Base-by-base conservation (phyloP, 1,284 basidiomycete genomes). In the Sporisorium sorghi region DNA sequence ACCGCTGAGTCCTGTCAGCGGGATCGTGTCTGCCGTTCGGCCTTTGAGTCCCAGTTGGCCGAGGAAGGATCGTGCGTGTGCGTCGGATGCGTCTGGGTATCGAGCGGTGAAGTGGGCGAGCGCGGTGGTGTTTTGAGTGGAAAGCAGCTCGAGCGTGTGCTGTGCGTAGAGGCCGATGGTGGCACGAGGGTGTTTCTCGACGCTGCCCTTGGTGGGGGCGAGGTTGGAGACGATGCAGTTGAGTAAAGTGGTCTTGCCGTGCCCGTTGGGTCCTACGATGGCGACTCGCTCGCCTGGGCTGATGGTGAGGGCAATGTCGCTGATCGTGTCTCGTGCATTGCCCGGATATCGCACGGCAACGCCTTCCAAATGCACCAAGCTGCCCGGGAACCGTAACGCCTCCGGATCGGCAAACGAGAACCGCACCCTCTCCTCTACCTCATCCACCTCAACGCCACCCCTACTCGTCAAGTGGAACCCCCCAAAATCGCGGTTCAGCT, bases 151-250 rank as follows among this genome's bases (percentile, higher is more conserved):
- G 67, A 86, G 83, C n/a, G 83, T 83, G 63, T 85, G 83, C 59
- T 87, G 86, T 4, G 78, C 79, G 63, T 86, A 87, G 72, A 86
- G 84, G 1, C 88, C 89, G 30, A 92, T 87, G 42, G 86, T 86
- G 11, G 89, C 86, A 2, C 87, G 84, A 0, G 90, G 87, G 74
- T 91, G 90, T 17, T 87, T 87, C n/a, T 85, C 86, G 17, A 91
- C 87, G 9, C 83, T 87, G 1, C 91, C 91, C 5, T 84, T 85
- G 3, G 85, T 85, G 0, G 90, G 88, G 12, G 84, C 78, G 4
- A 90, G 83, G 3, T 79, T 86, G 3, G 89, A 89, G 1, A 88
- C 86, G 24, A 91, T 86, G 21, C 90, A 83, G 61, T 89, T 84
- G 21, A 79, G 54, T 8, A 80, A 50, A 26, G 78, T 80, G 24